A percentile compares a stretch with the other conserved stretches of the same genome.
Conservation (phyloP, 257 asterid species). For the Solanum pimpinellifolium region DNA sequence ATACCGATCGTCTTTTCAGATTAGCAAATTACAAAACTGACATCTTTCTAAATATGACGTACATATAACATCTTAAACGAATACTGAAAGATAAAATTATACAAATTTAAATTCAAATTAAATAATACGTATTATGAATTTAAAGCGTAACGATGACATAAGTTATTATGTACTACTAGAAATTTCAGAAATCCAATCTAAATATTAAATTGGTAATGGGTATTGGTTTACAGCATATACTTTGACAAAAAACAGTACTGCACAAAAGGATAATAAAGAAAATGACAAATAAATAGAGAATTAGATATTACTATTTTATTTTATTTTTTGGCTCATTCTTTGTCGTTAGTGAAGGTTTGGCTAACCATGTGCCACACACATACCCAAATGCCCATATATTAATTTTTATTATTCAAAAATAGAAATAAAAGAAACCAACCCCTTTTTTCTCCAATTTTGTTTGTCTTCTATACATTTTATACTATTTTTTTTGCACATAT, state of each 20-base stretch:
- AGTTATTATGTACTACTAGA: background rate
- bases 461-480: background rate
- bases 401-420: background rate
- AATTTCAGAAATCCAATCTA: background rate
- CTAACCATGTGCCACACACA: slow-evolving; percentile 59
- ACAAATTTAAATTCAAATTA: background rate
- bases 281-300: background rate
- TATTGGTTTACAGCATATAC: background rate
- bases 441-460: background rate
- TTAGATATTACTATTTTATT: background rate
- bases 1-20: background rate
- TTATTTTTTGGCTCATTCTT: slow-evolving; percentile 20
- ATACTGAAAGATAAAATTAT: background rate
- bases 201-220: background rate
- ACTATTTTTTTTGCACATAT: background rate
- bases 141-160: background rate
- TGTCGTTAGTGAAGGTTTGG: slow-evolving; percentile 47
- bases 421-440: background rate
- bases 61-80: too few relatives aligned
- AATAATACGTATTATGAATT: background rate
- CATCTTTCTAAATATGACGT: background rate
- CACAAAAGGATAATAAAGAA: background rate
- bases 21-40: background rate
- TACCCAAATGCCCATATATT: background rate
- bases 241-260: background rate